Conservation (phyloP, 1,284 basidiomycete genomes). For the Sanghuangporus sanghuang region DNA sequence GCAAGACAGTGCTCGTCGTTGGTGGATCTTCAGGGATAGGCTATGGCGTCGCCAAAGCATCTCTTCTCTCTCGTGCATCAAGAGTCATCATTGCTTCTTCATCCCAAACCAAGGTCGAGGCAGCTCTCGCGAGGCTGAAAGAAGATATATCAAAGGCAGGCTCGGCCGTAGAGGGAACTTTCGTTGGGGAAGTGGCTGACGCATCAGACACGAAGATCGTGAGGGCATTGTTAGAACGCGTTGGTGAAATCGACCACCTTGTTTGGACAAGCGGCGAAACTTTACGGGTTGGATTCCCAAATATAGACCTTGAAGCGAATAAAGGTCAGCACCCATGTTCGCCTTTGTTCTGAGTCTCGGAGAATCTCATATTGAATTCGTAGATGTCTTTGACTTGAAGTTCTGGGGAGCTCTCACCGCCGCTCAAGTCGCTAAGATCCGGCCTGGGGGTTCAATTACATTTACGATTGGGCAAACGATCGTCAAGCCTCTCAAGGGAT, state of each 20-base stretch:
- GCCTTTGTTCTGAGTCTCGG: not conserved
- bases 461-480: conserved; percentile 20
- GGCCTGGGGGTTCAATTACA: conserved; percentile 17
- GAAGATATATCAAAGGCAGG: not conserved
- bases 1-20: conserved; percentile 13
- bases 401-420: conserved; percentile 22
- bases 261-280: conserved; percentile 21
- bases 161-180: not conserved
- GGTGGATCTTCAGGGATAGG: conserved; percentile 18
- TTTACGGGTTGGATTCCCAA: conserved; percentile 13
- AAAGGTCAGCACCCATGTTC: conserved; percentile 8
- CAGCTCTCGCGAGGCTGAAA: conserved; percentile 5
- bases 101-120: conserved; percentile 2
- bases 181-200: conserved; percentile 18
- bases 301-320: conserved; percentile 15
- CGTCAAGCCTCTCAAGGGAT: conserved; percentile 17
- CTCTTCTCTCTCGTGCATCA: conserved; percentile 8
- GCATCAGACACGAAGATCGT: conserved; percentile 7
- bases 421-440: conserved; percentile 19
- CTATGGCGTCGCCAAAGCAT: conserved; percentile 13
- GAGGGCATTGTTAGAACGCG: conserved; percentile 13
- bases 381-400: conserved; percentile 20
- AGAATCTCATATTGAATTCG: not conserved
- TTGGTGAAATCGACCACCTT: conserved; percentile 22
- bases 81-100: conserved; percentile 17